These are phyloP conservation scores for Plenodomus lindquistii DNA, from an alignment of 2,329 filamentous ascomycete genomes.

Conservation along the genomic window DNA sequence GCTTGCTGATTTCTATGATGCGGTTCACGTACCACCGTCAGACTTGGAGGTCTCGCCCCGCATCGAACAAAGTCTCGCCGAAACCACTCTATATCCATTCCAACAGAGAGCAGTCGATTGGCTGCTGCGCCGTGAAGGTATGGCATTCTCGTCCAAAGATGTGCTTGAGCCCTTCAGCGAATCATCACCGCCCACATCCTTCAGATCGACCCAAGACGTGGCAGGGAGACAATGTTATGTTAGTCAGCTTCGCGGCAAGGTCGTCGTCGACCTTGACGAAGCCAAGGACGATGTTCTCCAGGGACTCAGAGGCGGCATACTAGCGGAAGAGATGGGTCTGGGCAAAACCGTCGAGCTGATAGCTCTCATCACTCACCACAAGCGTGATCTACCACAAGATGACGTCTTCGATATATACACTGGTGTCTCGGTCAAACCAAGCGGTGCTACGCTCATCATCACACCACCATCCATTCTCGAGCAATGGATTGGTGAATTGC, in stretches of 20 bases:
- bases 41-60: conserved; percentile 34
- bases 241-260: conserved; percentile 66
- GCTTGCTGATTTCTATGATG: conserved; percentile 68
- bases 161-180: conserved; percentile 13
- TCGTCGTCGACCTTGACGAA: conserved; percentile 54
- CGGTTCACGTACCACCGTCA: conserved; percentile 64
- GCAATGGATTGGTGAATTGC: conserved; percentile 66
- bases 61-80: conserved; percentile 31
- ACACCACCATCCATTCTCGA: conserved; percentile 64
- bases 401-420: conserved; percentile 47
- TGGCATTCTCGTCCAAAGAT: conserved; percentile 47
- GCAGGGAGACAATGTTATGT: conserved; percentile 56
- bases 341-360: conserved; percentile 81
- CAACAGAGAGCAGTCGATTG: conserved; percentile 72
- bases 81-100: conserved; percentile 67
- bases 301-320: conserved; percentile 63
- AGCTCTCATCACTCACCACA: conserved; percentile 68
- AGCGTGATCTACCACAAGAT: conserved; percentile 35
- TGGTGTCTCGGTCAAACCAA: conserved; percentile 52
- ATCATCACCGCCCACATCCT: conserved; percentile 49
- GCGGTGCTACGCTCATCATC: conserved; percentile 64
- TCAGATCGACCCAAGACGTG: conserved; percentile 51
- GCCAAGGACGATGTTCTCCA: conserved; percentile 46
- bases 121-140: conserved; percentile 69
- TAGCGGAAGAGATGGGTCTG: conserved; percentile 82